Evolutionary conservation across 345 rosid species (phyloP), one percentile per base, ranked within the genome.

Genomic region (Pistacia vera): DNA sequence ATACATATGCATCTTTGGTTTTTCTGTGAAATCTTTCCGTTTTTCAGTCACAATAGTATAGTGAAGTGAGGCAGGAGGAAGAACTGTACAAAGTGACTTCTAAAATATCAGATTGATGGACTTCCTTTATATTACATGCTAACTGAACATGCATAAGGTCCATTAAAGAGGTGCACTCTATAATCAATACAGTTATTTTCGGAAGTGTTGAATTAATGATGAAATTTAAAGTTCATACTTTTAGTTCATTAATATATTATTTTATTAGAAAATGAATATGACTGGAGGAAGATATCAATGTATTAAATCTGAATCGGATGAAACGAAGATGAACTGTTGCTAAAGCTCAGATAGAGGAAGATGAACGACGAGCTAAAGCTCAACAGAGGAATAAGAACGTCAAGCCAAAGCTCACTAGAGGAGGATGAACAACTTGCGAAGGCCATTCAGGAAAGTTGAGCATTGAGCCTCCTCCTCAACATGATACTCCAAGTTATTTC

Each of bases 401-500:
- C 76, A 35, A 55, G 64, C 79, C 11, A 83, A 76, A 80, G 79
- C 91, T 81, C 97, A 66, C n/a, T 90, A 60, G 97, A 94, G 81
- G 98, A 97, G 82, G 99, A 94, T 66, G 98, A 91, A 81, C 85
- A 77, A 76, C 91, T 97, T 2, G 98, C 99, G 35, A 90, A 77
- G 86, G 98, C 98, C 78, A 57, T 97, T 75, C 98, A 97, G 87
- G 94, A 92, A 78, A 97, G 98, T 79, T 97, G 79, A 79, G 35
- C 46, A 38, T 83, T 22, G 92, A 84, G 33, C 81, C 90, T 73
- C 90, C 96, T 80, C 91, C 95, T 67, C 83, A 69, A 71, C 67
- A 85, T 83, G 90, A 83, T 77, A 62, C 66, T 25, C 84, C 80
- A 73, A 89, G 72, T 73, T 79, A 46, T 83, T 86, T 78, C 95